Percentiles rank a stretch among this genome's conserved stretches.
Conservation (phyloP, 2,329 filamentous ascomycete genomes). For the Thermomyces lanuginosus region DNA sequence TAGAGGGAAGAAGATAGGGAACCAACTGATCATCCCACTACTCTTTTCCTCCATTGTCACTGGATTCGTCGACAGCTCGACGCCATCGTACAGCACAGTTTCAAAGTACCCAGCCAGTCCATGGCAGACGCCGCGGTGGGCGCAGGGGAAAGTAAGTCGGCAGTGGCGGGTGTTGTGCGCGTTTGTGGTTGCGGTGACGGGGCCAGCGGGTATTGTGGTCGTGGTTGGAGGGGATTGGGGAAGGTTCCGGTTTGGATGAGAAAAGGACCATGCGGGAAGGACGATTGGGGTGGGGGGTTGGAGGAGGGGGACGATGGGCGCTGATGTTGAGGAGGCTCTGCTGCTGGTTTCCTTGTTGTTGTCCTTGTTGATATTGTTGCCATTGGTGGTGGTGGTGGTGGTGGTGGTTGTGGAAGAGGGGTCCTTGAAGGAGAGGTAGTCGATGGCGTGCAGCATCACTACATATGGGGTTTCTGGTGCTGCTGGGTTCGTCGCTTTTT, state of each 20-base stretch:
- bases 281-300: conserved; percentile 23
- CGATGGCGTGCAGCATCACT: conserved; percentile 76
- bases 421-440: conserved; percentile 59
- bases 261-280: conserved; percentile 30
- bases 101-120: conserved; percentile 93
- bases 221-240: conserved; percentile 16
- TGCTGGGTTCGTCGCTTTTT: conserved; percentile 45
- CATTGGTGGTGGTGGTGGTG: conserved; percentile 6
- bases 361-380: no score
- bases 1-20: conserved; percentile 92
- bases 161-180: conserved; percentile 79
- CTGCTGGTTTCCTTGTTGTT: no score
- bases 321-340: conserved; percentile 13
- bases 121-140: conserved; percentile 68
- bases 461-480: conserved; percentile 90
- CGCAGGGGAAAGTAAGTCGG: conserved; percentile 60
- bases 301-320: conserved; percentile 14
- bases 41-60: conserved; percentile 85
- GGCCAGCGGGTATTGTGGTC: conserved; percentile 44
- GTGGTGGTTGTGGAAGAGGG: conserved; percentile 21
- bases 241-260: conserved; percentile 25
- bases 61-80: conserved; percentile 85
- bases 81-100: conserved; percentile 69
- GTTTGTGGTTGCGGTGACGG: no score
- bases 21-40: conserved; percentile 98